A percentile compares a stretch with the other conserved stretches of the same genome.
Evolutionary conservation across 2,329 filamentous ascomycete genomes (phyloP).

Genomic region (Pseudogymnoascus sp.): DNA sequence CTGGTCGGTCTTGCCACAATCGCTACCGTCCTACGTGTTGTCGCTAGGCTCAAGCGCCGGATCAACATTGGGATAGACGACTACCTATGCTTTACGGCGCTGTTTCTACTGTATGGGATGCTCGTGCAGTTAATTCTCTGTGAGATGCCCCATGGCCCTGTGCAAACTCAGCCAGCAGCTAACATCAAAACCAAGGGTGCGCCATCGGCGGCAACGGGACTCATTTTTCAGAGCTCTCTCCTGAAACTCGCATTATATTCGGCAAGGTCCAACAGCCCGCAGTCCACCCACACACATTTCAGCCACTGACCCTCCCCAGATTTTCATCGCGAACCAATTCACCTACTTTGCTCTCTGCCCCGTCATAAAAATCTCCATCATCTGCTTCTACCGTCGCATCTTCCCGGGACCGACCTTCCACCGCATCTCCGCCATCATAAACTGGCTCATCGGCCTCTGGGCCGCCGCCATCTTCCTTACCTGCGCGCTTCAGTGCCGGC

Average conservation of each 20-base stretch:
- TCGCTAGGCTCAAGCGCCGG: neutral
- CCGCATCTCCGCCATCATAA: slow-evolving; percentile 16
- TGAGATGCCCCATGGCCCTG: neutral
- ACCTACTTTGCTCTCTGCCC: neutral
- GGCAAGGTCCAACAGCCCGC: neutral
- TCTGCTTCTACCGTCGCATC: slow-evolving; percentile 7
- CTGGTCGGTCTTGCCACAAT: slow-evolving; percentile 1
- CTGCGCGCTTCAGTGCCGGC: slow-evolving; percentile 18
- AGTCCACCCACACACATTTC: neutral
- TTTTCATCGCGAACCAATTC: slow-evolving; percentile 3
- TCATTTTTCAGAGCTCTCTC: slow-evolving; percentile 3
- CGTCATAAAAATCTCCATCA: neutral
- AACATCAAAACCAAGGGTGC: neutral
- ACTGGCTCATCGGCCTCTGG: slow-evolving; percentile 17
- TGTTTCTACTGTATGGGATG: slow-evolving; percentile 1
- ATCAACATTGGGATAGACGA: neutral
- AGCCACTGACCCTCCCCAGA: neutral
- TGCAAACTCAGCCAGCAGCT: neutral
- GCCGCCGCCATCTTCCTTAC: slow-evolving; percentile 8
- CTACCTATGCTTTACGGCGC: slow-evolving; percentile 3
- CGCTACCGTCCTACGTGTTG: neutral
- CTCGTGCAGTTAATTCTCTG: neutral
- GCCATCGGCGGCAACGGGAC: neutral
- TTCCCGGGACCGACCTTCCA: slow-evolving; percentile 7
- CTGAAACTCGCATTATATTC: neutral